Base-by-base conservation (phyloP, 1,284 basidiomycete genomes). In the Apiotrichum gamsii region DNA sequence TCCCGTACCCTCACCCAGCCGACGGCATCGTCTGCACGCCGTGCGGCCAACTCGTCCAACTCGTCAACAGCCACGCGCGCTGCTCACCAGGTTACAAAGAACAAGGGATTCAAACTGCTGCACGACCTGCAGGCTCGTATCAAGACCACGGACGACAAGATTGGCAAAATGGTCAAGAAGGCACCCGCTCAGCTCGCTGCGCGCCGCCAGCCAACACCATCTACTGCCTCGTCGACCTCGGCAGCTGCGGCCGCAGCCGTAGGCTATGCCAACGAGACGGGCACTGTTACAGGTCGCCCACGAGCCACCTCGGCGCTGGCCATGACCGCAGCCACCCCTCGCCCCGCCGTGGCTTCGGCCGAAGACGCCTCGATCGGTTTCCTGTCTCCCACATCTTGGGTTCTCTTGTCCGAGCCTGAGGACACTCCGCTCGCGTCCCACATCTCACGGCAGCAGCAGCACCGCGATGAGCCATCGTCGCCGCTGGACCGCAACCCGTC, bases 361-460 rank as follows among this genome's bases (percentile, higher is more conserved):
- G 40, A 42, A 13, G 40, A 42, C 21, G 25, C 21, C 21, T n/a
- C 30, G 19, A n/a, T 41, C 18, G 30, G 57, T 39, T 41, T 64
- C 21, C 33, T 59, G 21, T 54, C 51, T 14, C 66, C 67, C 1
- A 63, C 63, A 18, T 61, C 65, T 15, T 73, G 71, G 71, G 64
- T 71, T 8, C 39, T 73, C 37, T 55, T 73, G 2, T 59, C 55
- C 8, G 68, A 67, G 18, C 42, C 43, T 20, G 64, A 65, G 18
- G 55, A 51, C n/a, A 57, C 54, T 5, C 56, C 60, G 6, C 57
- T 60, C 9, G 58, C 60, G 0, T 31, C 47, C 16, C 21, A 18
- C 13, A 6, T 28, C 25, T n/a, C 14, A 15, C 28, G 28, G 5
- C 31, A 6, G 11, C 8, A 6, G 11, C 25, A 15, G 21, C 25